phyloP scores from a whole-genome alignment of 805 yeast genomes.

The Kluyveromyces aestuarii region DNA sequence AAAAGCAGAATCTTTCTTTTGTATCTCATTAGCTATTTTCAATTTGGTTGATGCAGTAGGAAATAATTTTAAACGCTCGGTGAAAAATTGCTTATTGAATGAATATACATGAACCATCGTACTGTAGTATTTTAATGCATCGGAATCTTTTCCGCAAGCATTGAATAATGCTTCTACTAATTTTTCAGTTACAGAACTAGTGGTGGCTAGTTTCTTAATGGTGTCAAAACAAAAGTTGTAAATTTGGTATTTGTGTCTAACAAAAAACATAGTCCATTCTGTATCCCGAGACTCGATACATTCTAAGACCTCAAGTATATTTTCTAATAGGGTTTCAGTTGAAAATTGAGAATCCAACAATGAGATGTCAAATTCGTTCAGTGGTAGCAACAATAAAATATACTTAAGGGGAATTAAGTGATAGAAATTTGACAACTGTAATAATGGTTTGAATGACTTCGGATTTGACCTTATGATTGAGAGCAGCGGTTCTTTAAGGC shows the following conservation, averaged over 20 bases:
- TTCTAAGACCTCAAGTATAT: constrained; percentile 9
- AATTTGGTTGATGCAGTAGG: constrained; percentile 18
- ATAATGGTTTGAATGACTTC: constrained; percentile 22
- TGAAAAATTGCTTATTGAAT: constrained; percentile 8
- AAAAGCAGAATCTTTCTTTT: constrained; percentile 14
- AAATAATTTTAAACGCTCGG: constrained; percentile 8
- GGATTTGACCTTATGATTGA: constrained; percentile 22
- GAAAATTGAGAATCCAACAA: constrained; percentile 11
- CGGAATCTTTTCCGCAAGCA: constrained; percentile 23
- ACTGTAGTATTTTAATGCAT: constrained; percentile 17
- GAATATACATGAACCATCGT: constrained; percentile 11
- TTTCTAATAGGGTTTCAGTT: constrained; percentile 1
- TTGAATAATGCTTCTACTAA: constrained; percentile 11
- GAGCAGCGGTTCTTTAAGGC: constrained; percentile 13
- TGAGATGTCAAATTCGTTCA: constrained; percentile 16
- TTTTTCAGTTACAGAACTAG: not conserved
- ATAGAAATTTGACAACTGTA: constrained; percentile 20
- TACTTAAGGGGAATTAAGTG: constrained; percentile 19
- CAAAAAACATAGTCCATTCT: constrained; percentile 17
- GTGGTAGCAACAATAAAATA: constrained; percentile 26
- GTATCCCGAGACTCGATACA: constrained; percentile 10
- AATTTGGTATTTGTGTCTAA: constrained; percentile 21
- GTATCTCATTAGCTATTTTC: constrained; percentile 22
- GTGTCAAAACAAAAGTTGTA: constrained; percentile 17
- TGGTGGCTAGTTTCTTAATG: constrained; percentile 4